Evolutionary conservation across 2,329 filamentous ascomycete genomes (phyloP).

Genomic region (Exserohilum turcica): DNA sequence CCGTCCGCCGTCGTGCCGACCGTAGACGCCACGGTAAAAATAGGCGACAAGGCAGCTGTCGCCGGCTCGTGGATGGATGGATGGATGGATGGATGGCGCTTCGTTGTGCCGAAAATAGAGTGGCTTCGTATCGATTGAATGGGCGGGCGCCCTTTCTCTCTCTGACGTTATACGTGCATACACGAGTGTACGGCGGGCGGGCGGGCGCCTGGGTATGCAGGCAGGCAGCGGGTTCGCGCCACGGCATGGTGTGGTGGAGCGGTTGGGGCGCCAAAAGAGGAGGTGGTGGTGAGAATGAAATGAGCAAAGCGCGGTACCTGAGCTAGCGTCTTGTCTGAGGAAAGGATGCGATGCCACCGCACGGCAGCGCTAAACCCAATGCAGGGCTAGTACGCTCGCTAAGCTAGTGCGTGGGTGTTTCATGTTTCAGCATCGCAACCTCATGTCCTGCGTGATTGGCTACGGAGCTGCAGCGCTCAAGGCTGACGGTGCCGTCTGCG

Average conservation of each 20-base stretch:
- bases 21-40: too few relatives aligned
- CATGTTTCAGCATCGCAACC: conserved; percentile 31
- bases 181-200: too few relatives aligned
- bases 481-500: conserved; percentile 27
- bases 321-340: conserved; percentile 35
- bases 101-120: background rate
- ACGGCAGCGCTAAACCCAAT: conserved; percentile 32
- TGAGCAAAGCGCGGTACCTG: conserved; percentile 38
- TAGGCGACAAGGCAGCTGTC: conserved; percentile 6
- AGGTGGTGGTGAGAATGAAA: too few relatives aligned
- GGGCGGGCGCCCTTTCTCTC: too few relatives aligned
- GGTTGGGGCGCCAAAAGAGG: conserved; percentile 2
- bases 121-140: conserved; percentile 12
- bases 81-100: too few relatives aligned
- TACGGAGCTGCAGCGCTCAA: conserved; percentile 10
- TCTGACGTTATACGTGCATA: conserved; percentile 15
- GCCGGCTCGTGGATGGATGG: too few relatives aligned
- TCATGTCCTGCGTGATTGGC: conserved; percentile 31
- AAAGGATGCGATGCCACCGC: too few relatives aligned
- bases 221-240: background rate
- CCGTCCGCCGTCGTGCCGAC: too few relatives aligned
- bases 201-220: conserved; percentile 7
- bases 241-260: conserved; percentile 9
- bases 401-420: conserved; percentile 36
- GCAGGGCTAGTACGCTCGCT: conserved; percentile 29